phyloP scores from a whole-genome alignment of 2,329 filamentous ascomycete genomes.

The Penicillium sp. region DNA sequence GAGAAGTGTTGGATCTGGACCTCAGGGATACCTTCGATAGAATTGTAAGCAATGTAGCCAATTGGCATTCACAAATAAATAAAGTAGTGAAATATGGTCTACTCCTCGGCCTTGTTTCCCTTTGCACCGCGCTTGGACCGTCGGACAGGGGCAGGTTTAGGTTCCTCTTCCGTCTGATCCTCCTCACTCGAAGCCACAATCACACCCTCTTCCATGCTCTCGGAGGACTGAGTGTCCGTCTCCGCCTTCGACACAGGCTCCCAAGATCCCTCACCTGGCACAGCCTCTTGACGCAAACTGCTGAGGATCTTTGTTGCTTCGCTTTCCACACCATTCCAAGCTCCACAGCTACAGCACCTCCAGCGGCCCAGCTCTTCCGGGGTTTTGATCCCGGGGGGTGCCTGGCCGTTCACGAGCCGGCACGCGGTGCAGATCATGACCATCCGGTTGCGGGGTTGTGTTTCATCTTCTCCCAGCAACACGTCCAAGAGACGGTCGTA shows the following conservation, averaged over 20 bases:
- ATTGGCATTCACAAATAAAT: neutral
- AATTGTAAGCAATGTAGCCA: neutral
- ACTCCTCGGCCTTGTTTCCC: constrained; percentile 24
- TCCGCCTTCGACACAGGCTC: constrained; percentile 25
- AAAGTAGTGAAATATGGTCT: neutral
- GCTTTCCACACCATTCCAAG: constrained; percentile 76
- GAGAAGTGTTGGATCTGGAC: neutral
- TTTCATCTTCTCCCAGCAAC: constrained; percentile 92
- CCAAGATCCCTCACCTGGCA: constrained; percentile 18
- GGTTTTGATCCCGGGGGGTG: constrained; percentile 76
- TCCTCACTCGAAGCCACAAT: constrained; percentile 29
- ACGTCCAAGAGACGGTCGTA: constrained; percentile 93
- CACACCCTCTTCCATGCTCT: constrained; percentile 27
- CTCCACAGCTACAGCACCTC: constrained; percentile 82
- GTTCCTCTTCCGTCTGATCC: constrained; percentile 21
- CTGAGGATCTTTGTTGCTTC: constrained; percentile 71
- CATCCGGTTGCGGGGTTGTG: constrained; percentile 82
- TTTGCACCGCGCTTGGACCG: constrained; percentile 28
- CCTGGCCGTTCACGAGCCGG: constrained; percentile 90
- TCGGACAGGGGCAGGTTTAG: constrained; percentile 15
- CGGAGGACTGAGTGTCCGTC: constrained; percentile 16
- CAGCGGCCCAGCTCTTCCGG: constrained; percentile 79
- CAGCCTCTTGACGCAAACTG: constrained; percentile 51
- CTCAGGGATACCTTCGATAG: neutral
- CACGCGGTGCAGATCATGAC: constrained; percentile 81